Conservation (phyloP, 495 filamentous ascomycete genomes). For the Margaritispora aquatica region DNA sequence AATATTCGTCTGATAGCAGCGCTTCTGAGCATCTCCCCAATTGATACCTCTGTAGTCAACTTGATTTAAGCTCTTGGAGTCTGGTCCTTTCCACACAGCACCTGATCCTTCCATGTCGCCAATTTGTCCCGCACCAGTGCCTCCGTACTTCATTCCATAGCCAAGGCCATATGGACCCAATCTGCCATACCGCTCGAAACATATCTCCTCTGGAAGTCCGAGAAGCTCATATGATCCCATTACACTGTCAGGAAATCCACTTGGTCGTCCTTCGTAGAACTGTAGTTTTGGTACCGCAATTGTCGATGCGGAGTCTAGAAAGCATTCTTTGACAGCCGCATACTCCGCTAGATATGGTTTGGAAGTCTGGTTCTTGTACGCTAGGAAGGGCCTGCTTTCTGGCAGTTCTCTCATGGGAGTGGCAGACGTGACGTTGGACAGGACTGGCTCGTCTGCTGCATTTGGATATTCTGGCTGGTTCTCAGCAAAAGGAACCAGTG, state of each 20-base stretch:
- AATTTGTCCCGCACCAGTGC: constrained; percentile 70
- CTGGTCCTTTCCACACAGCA: constrained; percentile 58
- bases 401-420: constrained; percentile 31
- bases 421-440: constrained; percentile 21
- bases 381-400: constrained; percentile 54
- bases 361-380: constrained; percentile 63
- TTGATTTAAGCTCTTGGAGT: constrained; percentile 33
- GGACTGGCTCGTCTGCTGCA: constrained; percentile 33
- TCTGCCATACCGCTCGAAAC: constrained; percentile 88
- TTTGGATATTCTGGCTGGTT: constrained; percentile 76
- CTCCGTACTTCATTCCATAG: constrained; percentile 69
- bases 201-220: constrained; percentile 78
- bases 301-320: constrained; percentile 56
- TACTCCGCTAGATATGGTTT: constrained; percentile 51
- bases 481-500: constrained; percentile 51
- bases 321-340: constrained; percentile 66
- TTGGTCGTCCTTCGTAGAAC: constrained; percentile 65
- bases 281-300: constrained; percentile 61
- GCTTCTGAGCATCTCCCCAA: constrained; percentile 70
- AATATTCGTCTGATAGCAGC: constrained; percentile 63
- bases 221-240: constrained; percentile 79
- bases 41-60: constrained; percentile 68
- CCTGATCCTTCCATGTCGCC: constrained; percentile 73
- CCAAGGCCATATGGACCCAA: constrained; percentile 87
- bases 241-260: constrained; percentile 74